These are phyloP conservation scores for Thraustochytrium striatum DNA, from an alignment of 352 stramenopile genomes.

Conservation along the genomic window DNA sequence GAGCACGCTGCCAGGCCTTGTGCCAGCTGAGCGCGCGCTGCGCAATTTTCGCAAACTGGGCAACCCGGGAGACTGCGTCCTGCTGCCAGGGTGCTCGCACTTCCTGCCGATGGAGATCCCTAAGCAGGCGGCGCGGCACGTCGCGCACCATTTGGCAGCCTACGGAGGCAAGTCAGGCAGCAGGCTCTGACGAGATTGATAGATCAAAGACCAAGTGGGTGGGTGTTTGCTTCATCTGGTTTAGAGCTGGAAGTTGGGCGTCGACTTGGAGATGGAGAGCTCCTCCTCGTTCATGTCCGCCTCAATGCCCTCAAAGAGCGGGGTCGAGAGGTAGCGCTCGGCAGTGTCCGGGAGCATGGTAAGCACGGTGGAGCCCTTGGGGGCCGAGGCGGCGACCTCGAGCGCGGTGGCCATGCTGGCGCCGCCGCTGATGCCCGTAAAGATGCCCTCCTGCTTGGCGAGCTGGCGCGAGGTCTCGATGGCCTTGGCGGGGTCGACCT, in stretches of 20 bases:
- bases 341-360: conserved; percentile 64
- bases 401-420: conserved; percentile 60
- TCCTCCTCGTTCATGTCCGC: conserved; percentile 68
- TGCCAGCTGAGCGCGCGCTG: not conserved
- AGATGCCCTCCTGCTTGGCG: conserved; percentile 63
- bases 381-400: conserved; percentile 60
- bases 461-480: conserved; percentile 57
- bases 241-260: conserved; percentile 52
- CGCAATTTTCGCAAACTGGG: not conserved
- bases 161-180: no score
- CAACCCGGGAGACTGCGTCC: not conserved
- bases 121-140: not conserved
- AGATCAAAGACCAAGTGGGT: no score
- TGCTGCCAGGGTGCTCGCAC: not conserved
- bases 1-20: not conserved
- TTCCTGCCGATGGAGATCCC: not conserved
- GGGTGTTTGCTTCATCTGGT: not conserved
- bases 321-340: conserved; percentile 65
- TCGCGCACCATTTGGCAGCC: no score
- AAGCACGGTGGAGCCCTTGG: conserved; percentile 59
- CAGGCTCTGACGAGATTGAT: no score
- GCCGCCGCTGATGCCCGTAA: conserved; percentile 62
- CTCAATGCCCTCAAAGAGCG: conserved; percentile 61
- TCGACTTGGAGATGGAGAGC: conserved; percentile 59
- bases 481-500: conserved; percentile 44